Conservation (phyloP, 495 filamentous ascomycete genomes). For the Penicillium bialowiezense region DNA sequence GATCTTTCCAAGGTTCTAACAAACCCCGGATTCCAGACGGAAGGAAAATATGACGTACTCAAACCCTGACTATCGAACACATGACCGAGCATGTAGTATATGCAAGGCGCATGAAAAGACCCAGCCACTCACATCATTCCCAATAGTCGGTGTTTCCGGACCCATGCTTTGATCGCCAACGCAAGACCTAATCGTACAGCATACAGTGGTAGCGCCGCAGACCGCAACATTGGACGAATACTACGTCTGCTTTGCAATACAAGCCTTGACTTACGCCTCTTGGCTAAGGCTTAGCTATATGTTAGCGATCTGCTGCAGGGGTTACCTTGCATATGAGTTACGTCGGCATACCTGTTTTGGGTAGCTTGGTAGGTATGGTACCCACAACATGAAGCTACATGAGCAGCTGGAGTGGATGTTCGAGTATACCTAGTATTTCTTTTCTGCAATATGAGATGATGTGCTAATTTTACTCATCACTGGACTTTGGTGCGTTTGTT, state of each 20-base stretch:
- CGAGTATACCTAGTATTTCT: not conserved
- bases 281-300: slow-evolving; percentile 10
- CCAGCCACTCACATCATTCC: not conserved
- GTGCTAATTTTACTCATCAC: not conserved
- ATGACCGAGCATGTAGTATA: not conserved
- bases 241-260: not conserved
- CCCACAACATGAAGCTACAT: not conserved
- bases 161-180: not conserved
- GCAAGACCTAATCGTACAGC: not conserved
- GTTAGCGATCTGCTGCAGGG: not conserved
- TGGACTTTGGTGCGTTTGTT: not conserved
- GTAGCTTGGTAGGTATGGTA: not conserved
- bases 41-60: not conserved
- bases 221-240: not conserved
- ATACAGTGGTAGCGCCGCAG: not conserved
- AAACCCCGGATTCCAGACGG: not conserved
- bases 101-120: not conserved
- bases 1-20: not conserved
- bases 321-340: not conserved
- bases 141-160: not conserved
- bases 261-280: slow-evolving; percentile 2
- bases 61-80: not conserved
- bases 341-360: not conserved
- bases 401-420: not conserved
- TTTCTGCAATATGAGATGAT: not conserved